Evolutionary conservation across 2,329 filamentous ascomycete species (phyloP).

Genomic region (Trichophyton simii): DNA sequence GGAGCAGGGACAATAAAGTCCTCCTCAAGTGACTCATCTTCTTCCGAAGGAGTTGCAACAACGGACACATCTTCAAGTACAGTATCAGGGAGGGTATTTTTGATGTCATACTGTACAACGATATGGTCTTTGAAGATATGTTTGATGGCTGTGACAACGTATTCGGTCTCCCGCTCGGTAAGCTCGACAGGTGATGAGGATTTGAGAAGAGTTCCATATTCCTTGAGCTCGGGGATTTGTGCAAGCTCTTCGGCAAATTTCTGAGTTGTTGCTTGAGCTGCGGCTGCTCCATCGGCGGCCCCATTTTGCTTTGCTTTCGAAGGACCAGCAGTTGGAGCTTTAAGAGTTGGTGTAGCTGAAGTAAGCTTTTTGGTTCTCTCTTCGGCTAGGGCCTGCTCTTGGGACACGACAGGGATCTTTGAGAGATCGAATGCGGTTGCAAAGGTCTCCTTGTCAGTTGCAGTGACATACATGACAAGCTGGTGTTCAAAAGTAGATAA

Average conservation of each 20-base stretch:
- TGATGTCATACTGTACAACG: conserved; percentile 91
- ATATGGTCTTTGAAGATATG: conserved; percentile 97
- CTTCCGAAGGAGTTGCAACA: conserved; percentile 63
- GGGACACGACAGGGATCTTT: conserved; percentile 81
- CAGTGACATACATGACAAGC: conserved; percentile 92
- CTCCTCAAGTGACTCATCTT: conserved; percentile 65
- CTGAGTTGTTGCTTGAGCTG: conserved; percentile 67
- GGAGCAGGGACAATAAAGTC: conserved; percentile 88
- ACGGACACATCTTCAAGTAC: conserved; percentile 83
- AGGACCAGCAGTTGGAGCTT: conserved; percentile 72
- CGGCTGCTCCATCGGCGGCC: conserved; percentile 61
- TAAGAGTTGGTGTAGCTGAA: conserved; percentile 80
- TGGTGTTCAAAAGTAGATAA: conserved; percentile 93
- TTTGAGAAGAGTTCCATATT: conserved; percentile 84
- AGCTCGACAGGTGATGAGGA: conserved; percentile 76
- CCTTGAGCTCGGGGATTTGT: conserved; percentile 79
- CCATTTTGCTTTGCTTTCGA: conserved; percentile 55
- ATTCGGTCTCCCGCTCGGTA: conserved; percentile 94
- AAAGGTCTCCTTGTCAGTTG: conserved; percentile 77
- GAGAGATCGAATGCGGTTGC: conserved; percentile 77
- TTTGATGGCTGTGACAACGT: conserved; percentile 86
- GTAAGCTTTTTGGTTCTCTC: conserved; percentile 96
- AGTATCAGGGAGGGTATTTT: conserved; percentile 88
- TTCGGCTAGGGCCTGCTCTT: conserved; percentile 90
- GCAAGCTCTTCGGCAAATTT: conserved; percentile 80